A percentile compares a stretch with the other conserved stretches of the same genome.
These are phyloP conservation scores for Cydonia oblonga DNA, from an alignment of 331 rosid genomes.

Conservation along the genomic window DNA sequence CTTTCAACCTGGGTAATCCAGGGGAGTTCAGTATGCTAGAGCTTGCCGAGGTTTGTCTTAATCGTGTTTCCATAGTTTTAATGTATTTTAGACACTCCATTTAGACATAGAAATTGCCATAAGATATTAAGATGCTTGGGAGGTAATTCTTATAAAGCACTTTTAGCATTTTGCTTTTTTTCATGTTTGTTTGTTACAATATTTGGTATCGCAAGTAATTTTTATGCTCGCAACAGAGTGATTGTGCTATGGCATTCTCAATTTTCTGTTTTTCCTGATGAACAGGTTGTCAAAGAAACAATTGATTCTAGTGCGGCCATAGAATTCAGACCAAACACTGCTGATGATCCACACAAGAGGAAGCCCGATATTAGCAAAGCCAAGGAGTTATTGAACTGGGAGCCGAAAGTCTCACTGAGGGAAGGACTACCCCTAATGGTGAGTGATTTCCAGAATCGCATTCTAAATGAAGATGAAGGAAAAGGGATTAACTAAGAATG, in stretches of 20 bases:
- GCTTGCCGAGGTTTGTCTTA: slow-evolving; percentile 74
- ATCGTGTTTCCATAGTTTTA: neutral
- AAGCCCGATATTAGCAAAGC: slow-evolving; percentile 90
- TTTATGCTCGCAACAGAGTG: neutral
- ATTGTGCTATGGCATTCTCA: neutral
- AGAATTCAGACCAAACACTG: slow-evolving; percentile 71
- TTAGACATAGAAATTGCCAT: neutral
- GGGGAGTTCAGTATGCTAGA: slow-evolving; percentile 97
- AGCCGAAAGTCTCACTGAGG: slow-evolving; percentile 69
- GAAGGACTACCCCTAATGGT: slow-evolving; percentile 97
- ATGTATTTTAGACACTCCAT: neutral
- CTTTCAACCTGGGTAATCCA: slow-evolving; percentile 92
- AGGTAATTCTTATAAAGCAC: neutral
- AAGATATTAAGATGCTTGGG: neutral
- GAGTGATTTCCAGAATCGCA: slow-evolving; percentile 83
- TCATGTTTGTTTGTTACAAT: neutral
- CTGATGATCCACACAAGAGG: slow-evolving; percentile 98
- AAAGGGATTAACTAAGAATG: slow-evolving; percentile 41
- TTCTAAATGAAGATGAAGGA: slow-evolving; percentile 90
- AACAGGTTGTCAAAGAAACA: slow-evolving; percentile 86
- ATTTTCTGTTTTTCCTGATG: neutral
- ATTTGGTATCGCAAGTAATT: neutral
- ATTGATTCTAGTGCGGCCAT: slow-evolving; percentile 88
- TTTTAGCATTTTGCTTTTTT: neutral
- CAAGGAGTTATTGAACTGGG: slow-evolving; percentile 85